Evolutionary conservation across 129 eudicot genomes (phyloP), one percentile per base, ranked within the genome.

Genomic region (Kitagawia praeruptora): DNA sequence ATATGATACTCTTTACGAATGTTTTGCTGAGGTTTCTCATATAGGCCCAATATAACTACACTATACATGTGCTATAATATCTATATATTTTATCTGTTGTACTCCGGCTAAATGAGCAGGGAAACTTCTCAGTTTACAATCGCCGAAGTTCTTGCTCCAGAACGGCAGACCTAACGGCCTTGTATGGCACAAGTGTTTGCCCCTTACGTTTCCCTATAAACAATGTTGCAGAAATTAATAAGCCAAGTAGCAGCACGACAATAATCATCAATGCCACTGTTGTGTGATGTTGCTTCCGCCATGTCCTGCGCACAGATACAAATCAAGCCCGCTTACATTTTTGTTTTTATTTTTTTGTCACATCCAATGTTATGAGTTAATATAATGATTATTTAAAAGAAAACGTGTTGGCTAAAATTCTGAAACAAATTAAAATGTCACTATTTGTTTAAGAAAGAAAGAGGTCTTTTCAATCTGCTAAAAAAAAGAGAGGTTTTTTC

Each of bases 91-190:
- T 23, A 7, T 58, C 67, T 58, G 12, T 58, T 8, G 5, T n/a
- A n/a, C 14, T 28, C 31, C 4, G 14, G 31, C 67, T 58, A 58
- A 23, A 28, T 66, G 56, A 42, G 80, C 44, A 72, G 42, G 25
- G 53, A 48, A 28, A 38, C 63, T 18, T 56, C 67, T 49, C 51
- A 25, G 23, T 80, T 82, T 81, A 88, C 42, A 93, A 87, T 2
- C 97, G 34, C 79, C 92, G 98, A 61, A 96, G 97, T 82, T 96
- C 99, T 89, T 92, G 98, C 81, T 92, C 99, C 15, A 91, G 84
- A 13, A 83, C 85, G 82, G 71, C 81, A 16, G 90, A 58, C 42
- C 92, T 89, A 27, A 96, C 93, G 14, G 98, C 97, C 84, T 90
- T 88, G 88, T 96, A 96, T 31, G 89, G 77, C 47, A 8, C 47